phyloP scores from a whole-genome alignment of 106 monocot species.

The Dendrobium catenatum region DNA sequence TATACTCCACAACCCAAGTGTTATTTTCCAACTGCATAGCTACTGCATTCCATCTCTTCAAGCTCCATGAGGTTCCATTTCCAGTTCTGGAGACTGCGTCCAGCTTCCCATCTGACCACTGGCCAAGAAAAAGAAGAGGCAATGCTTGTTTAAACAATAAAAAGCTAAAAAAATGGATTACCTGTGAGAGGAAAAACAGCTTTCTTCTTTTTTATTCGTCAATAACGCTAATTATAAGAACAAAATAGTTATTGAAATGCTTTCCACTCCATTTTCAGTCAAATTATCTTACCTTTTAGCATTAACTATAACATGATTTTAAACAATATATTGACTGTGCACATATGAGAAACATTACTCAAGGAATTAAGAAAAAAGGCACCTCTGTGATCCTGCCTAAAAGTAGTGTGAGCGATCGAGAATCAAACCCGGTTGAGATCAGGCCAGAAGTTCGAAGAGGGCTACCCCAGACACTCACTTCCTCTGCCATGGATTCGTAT shows the following conservation, averaged over 20 bases:
- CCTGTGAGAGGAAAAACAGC: neutral
- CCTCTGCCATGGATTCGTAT: constrained; percentile 44
- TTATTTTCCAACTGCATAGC: constrained; percentile 36
- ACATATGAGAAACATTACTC: neutral
- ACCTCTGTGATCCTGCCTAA: constrained; percentile 74
- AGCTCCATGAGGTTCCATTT: constrained; percentile 45
- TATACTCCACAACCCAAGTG: constrained; percentile 72
- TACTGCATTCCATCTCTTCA: constrained; percentile 22
- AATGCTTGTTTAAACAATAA: neutral
- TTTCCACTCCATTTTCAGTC: neutral
- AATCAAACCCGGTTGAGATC: constrained; percentile 22
- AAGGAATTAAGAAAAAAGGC: neutral
- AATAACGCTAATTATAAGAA: neutral
- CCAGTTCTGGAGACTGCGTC: constrained; percentile 18
- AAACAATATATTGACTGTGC: neutral
- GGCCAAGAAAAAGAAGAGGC: neutral
- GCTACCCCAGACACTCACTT: constrained; percentile 73
- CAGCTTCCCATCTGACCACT: constrained; percentile 56
- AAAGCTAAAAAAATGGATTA: neutral
- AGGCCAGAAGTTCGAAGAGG: constrained; percentile 51
- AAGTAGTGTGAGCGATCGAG: constrained; percentile 49
- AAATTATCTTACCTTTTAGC: neutral
- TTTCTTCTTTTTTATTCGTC: too few relatives aligned
- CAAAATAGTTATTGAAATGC: neutral
- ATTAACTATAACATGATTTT: neutral